Percentiles rank a stretch among this genome's conserved stretches.
phyloP scores from a whole-genome alignment of 441 rosid genomes.

The Kokia cookei region DNA sequence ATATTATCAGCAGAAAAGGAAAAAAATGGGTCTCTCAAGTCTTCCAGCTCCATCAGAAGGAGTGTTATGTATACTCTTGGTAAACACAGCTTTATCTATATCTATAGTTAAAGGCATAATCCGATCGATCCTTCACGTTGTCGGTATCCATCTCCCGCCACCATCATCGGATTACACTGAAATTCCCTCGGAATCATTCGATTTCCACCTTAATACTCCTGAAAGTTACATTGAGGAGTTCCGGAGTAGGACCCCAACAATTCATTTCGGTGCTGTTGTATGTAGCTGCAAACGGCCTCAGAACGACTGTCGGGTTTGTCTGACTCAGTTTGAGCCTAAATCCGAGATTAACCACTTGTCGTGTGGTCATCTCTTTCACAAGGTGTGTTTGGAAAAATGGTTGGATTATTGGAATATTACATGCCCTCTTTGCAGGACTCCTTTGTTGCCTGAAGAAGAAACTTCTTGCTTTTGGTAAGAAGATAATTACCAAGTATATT shows the following conservation, averaged over 20 bases:
- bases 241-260: conserved; percentile 46
- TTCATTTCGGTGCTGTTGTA: conserved; percentile 41
- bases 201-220: conserved; percentile 28
- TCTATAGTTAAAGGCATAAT: conserved; percentile 68
- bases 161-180: conserved; percentile 28
- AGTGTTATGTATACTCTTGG: conserved; percentile 66
- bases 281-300: conserved; percentile 38
- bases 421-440: conserved; percentile 85
- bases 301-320: conserved; percentile 79
- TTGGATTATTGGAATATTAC: conserved; percentile 74
- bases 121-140: conserved; percentile 54
- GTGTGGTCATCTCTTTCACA: conserved; percentile 87
- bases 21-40: conserved; percentile 75
- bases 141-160: conserved; percentile 53
- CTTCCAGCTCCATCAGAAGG: conserved; percentile 96
- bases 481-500: conserved; percentile 1
- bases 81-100: conserved; percentile 78
- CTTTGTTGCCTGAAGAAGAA: conserved; percentile 59
- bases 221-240: conserved; percentile 59
- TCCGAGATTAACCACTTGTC: conserved; percentile 70
- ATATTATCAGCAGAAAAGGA: neutral
- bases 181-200: conserved; percentile 33
- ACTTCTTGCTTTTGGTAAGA: conserved; percentile 49
- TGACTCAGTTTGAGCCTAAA: conserved; percentile 55
- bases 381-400: conserved; percentile 88